Evolutionary conservation across 768 basidiomycete species (phyloP), one percentile per base, ranked within the genome.

Genomic region (Myochromella boudieri): DNA sequence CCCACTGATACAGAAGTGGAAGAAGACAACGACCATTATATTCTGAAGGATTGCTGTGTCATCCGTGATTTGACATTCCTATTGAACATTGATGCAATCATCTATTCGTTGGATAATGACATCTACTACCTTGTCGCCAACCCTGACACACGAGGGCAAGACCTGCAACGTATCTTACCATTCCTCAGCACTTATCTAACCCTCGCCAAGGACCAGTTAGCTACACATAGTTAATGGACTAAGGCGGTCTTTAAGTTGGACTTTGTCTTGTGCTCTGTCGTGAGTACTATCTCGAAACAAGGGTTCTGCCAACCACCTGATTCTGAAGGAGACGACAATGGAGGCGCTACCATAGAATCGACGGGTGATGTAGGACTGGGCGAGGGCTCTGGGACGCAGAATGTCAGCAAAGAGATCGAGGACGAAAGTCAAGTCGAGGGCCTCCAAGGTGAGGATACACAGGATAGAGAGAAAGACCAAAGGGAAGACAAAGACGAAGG

Each of bases 401-500:
- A 97, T 58, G 87, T 94, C 46, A 93, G 90, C 72, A 87, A 93
- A 58, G 90, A 97, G 60, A 94, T 98, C 43, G 85, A 95, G 60
- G 94, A 97, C 46, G 94, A 98, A 67, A 87, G 89, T 58, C 95
- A 99, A 58, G 89, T 98, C 6, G 97, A 99, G 58, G 97, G 97
- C 0, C 71, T 98, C 18, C 80, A 84, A 61, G 87, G 81, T 11
- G 85, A 90, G 15, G 74, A 77, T 20, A 66, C 62, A 2, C 72
- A 77, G 9, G 66, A 64, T 12, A 66, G 78, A 14, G 75, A 65
- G n/a, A 67, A 80, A 11, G 74, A 79, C 18, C 64, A 70, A 8
- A 67, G 74, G 6, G 68, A 76, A 12, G 59, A 70, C 12, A 67
- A 75, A 20, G 81, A 83, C 44, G 78, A 86, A 31, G 80, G 83